These are phyloP conservation scores for Didymella arachidicola DNA, from an alignment of 2,329 filamentous ascomycete species.

Conservation along the genomic window DNA sequence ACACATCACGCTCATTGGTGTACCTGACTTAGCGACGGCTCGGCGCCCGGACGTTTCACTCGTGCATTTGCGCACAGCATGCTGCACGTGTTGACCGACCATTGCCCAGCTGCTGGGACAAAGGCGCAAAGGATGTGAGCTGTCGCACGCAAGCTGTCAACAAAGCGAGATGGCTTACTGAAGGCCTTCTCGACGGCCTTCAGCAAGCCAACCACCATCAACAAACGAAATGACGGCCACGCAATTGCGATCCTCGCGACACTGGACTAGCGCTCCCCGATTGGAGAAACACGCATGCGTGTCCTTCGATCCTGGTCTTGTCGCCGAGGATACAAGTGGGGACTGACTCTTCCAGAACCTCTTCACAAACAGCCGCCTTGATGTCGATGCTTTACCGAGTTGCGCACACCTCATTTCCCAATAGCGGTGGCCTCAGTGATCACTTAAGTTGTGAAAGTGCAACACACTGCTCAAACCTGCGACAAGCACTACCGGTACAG, in stretches of 20 bases:
- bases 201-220: conserved; percentile 11
- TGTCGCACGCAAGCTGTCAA: conserved; percentile 15
- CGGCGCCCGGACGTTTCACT: conserved; percentile 28
- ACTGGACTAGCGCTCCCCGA: conserved; percentile 28
- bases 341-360: conserved; percentile 37
- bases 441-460: conserved; percentile 12
- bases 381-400: conserved; percentile 18
- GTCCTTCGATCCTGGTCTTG: conserved; percentile 28
- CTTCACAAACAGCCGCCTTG: conserved; percentile 28
- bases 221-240: conserved; percentile 29
- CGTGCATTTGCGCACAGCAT: conserved; percentile 13
- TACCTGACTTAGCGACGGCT: conserved; percentile 41
- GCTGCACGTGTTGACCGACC: conserved; percentile 31
- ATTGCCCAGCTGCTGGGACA: conserved; percentile 25
- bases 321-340: conserved; percentile 31
- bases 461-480: conserved; percentile 8
- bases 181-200: conserved; percentile 5
- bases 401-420: conserved; percentile 28
- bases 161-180: conserved; percentile 10
- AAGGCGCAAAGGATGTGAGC: conserved; percentile 26
- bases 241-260: conserved; percentile 42
- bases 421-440: conserved; percentile 20
- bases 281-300: conserved; percentile 28
- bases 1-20: conserved; percentile 37
- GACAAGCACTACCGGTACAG: conserved; percentile 8